Conservation (phyloP, 2,329 filamentous ascomycete genomes). For the Cordyceps cicadae region DNA sequence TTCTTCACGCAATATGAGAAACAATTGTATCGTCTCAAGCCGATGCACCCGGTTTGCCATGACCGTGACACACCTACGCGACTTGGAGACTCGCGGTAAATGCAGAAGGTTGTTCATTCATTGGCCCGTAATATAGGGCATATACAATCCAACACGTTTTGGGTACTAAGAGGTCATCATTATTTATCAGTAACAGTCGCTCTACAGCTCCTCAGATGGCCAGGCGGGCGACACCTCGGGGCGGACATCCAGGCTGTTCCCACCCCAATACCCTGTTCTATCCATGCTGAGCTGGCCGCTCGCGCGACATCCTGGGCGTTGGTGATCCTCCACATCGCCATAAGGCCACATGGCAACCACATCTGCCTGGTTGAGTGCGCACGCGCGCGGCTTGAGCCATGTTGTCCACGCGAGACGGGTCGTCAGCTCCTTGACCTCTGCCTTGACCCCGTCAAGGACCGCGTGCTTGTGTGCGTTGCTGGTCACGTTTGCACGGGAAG, state of each 20-base stretch:
- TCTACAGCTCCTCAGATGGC: background rate
- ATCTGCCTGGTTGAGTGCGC: constrained; percentile 45
- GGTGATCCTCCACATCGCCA: constrained; percentile 46
- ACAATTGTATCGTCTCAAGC: no score
- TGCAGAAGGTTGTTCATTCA: no score
- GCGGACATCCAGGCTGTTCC: background rate
- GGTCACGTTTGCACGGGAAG: background rate
- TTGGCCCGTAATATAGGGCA: no score
- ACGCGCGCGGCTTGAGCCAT: constrained; percentile 50
- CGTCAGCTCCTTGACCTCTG: constrained; percentile 27
- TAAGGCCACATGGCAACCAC: constrained; percentile 58
- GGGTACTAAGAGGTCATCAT: no score
- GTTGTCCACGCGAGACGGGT: constrained; percentile 48
- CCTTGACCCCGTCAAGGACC: background rate
- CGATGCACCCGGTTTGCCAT: no score
- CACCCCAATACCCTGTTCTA: background rate
- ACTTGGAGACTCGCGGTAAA: no score
- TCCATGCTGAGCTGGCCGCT: background rate
- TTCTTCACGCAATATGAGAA: background rate
- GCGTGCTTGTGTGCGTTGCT: background rate
- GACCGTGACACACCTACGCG: no score
- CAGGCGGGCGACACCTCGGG: background rate
- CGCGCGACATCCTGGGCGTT: constrained; percentile 23
- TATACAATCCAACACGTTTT: no score
- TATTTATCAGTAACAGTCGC: background rate